phyloP scores from a whole-genome alignment of 805 yeast species.

The Kazachstania kunashirensis region DNA sequence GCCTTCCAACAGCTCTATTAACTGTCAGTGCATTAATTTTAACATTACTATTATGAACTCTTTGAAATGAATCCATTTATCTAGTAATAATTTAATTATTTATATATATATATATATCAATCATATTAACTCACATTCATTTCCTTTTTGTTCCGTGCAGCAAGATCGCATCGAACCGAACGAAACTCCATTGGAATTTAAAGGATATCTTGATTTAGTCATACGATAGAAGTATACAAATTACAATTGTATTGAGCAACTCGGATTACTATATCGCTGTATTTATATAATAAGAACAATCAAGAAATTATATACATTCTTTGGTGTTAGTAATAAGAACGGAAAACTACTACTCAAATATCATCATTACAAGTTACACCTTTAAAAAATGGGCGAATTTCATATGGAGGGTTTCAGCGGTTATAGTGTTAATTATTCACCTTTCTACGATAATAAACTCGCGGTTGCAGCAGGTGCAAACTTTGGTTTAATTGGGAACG shows the following conservation, averaged over 20 bases:
- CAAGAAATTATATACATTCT: too few species aligned
- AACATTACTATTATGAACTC: neutral
- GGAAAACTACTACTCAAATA: too few species aligned
- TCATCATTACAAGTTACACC: too few species aligned
- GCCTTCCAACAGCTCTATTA: neutral
- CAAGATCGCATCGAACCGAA: too few species aligned
- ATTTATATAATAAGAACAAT: too few species aligned
- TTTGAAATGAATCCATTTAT: neutral
- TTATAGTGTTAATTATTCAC: conserved; percentile 80
- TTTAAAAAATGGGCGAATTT: conserved; percentile 55
- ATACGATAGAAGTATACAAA: too few species aligned
- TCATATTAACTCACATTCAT: neutral
- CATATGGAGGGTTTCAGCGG: conserved; percentile 79
- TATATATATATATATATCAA: neutral
- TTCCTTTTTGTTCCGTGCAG: too few species aligned
- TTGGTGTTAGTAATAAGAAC: too few species aligned
- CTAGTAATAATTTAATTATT: neutral
- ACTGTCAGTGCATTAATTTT: neutral
- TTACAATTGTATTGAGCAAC: too few species aligned
- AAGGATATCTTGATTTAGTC: too few species aligned
- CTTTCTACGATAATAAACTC: conserved; percentile 78
- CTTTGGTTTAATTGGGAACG: conserved; percentile 92
- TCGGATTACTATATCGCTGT: too few species aligned
- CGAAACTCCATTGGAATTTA: too few species aligned
- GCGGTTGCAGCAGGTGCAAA: conserved; percentile 90